A percentile compares a stretch with the other conserved stretches of the same genome.
phyloP scores from a whole-genome alignment of 1,284 basidiomycete species.

The Ustilago xerochloae region DNA sequence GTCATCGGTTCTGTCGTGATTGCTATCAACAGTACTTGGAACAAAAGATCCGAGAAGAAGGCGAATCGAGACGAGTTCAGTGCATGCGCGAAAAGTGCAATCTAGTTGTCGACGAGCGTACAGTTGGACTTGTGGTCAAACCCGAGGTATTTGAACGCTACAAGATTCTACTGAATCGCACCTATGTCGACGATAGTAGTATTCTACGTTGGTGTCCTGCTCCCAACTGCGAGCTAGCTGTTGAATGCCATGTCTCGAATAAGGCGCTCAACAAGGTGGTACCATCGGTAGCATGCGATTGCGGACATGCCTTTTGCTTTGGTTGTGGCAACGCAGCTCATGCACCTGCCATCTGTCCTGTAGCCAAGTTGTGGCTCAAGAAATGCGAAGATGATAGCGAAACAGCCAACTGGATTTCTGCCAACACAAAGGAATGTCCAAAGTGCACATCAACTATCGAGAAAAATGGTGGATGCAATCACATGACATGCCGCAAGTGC shows the following conservation, averaged over 20 bases:
- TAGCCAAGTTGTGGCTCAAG: conserved; percentile 93
- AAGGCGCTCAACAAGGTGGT: conserved; percentile 78
- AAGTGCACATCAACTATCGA: conserved; percentile 93
- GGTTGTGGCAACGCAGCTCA: conserved; percentile 75
- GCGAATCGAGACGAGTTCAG: conserved; percentile 81
- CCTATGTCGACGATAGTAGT: conserved; percentile 87
- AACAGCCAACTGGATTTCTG: conserved; percentile 99
- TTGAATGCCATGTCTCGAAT: conserved; percentile 80
- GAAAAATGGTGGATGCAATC: conserved; percentile 96
- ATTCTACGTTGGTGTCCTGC: conserved; percentile 91
- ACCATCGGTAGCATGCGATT: conserved; percentile 85
- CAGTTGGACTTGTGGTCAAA: conserved; percentile 54
- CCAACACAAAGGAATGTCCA: conserved; percentile 97
- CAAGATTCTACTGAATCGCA: conserved; percentile 85
- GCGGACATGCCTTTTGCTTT: conserved; percentile 76
- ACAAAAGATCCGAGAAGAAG: conserved; percentile 89
- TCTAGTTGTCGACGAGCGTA: conserved; percentile 73
- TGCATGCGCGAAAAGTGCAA: conserved; percentile 94
- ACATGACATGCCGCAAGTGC: conserved; percentile 66
- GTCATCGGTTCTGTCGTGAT: conserved; percentile 69
- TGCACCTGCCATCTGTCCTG: conserved; percentile 86
- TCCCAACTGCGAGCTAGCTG: conserved; percentile 77
- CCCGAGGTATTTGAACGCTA: conserved; percentile 72
- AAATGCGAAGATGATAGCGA: conserved; percentile 98
- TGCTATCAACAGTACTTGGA: conserved; percentile 89